A percentile compares a stretch with the other conserved stretches of the same genome.
phyloP scores from a whole-genome alignment of 306 rosid genomes.

The Rubus parviflorus region DNA sequence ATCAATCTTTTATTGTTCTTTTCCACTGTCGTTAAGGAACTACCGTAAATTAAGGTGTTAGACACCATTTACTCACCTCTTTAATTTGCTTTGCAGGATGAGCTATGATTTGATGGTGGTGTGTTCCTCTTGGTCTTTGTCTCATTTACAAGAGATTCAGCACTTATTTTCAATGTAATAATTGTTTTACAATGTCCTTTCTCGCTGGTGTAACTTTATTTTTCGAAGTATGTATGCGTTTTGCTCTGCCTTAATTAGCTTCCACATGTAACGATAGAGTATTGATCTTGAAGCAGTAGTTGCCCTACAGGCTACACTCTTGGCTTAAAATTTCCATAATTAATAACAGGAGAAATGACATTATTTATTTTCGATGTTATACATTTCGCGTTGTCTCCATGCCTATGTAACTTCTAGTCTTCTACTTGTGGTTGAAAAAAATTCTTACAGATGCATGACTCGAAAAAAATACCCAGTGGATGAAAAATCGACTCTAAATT shows the following conservation, averaged over 20 bases:
- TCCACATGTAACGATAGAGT: neutral
- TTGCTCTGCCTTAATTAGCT: neutral
- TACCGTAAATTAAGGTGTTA: neutral
- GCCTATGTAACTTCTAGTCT: neutral
- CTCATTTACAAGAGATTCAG: neutral
- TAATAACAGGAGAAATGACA: neutral
- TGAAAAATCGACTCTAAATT: too few species aligned
- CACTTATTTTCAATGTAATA: neutral
- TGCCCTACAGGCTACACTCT: neutral
- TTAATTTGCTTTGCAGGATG: slow-evolving; percentile 4
- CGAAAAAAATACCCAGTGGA: too few species aligned
- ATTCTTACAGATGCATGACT: too few species aligned
- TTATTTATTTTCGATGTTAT: neutral
- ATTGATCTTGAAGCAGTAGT: neutral
- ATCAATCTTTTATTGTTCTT: neutral
- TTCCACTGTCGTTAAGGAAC: neutral
- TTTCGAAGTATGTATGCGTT: neutral
- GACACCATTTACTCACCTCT: neutral
- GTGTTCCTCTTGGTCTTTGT: neutral
- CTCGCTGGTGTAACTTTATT: neutral
- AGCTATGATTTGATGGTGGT: slow-evolving; percentile 1
- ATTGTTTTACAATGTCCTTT: neutral
- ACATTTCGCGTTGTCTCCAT: neutral
- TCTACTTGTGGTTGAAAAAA: neutral
- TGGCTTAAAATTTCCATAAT: neutral